These are phyloP conservation scores for Trypanosoma vivax DNA, from an alignment of 208 protist genomes.

Conservation along the genomic window DNA sequence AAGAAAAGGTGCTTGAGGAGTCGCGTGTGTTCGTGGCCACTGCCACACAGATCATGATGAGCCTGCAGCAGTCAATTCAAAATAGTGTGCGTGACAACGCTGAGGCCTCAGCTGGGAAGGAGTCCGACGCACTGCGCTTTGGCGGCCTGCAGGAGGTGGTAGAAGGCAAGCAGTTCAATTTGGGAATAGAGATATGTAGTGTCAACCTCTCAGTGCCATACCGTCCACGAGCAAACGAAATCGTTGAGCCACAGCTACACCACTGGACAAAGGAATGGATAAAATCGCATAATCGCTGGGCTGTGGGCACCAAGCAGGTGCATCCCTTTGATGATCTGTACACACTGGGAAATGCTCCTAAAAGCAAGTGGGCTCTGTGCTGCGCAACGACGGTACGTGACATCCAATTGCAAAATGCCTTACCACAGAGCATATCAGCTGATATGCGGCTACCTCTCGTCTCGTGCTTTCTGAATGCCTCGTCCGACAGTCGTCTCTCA, in stretches of 20 bases:
- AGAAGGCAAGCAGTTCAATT: conserved; percentile 35
- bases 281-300: conserved; percentile 4
- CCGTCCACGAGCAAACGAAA: conserved; percentile 46
- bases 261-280: conserved; percentile 54
- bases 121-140: background rate
- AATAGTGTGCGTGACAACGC: background rate
- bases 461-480: conserved; percentile 50
- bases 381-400: conserved; percentile 49
- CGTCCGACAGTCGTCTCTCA: conserved; percentile 46
- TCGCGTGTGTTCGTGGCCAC: conserved; percentile 5
- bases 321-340: background rate
- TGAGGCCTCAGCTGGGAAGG: background rate
- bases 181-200: conserved; percentile 48
- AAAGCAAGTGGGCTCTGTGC: background rate
- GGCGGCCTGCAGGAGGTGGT: background rate
- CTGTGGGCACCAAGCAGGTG: background rate
- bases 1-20: background rate
- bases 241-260: conserved; percentile 67
- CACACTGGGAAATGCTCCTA: background rate
- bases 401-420: conserved; percentile 36
- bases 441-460: conserved; percentile 54
- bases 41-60: conserved; percentile 7
- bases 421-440: conserved; percentile 50
- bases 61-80: conserved; percentile 14
- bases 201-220: conserved; percentile 41